Evolutionary conservation across 2,329 filamentous ascomycete genomes (phyloP), one percentile per base, ranked within the genome.

Genomic region (Lasiodiplodia theobromae): DNA sequence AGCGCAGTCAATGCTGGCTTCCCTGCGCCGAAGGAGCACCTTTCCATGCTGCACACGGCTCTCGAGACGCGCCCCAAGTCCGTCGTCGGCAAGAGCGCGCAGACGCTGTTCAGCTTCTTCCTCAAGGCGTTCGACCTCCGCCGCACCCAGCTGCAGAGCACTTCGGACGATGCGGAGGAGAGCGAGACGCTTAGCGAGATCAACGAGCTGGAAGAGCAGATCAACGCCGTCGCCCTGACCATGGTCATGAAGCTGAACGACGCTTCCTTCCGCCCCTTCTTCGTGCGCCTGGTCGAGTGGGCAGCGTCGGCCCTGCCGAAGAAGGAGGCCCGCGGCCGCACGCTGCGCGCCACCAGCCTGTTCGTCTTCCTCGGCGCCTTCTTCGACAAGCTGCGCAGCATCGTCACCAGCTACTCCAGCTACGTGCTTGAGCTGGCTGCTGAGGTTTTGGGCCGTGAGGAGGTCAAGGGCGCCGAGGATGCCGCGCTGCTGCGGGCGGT

Each of bases 171-270:
- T 34, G 14, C 18, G 2, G 68, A 73, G 4, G 81, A 85, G 69
- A 72, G 74, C 25, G 81, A 85, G 38, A 81, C 86, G 1, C 75
- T 84, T 18, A 80, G 85, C 16, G 82, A 86, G 54, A 78, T 92
- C 6, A 79, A 84, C 23, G 83, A 85, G 52, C 83, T 93, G 14
- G 93, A 97, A 76, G 81, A 83, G 2, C 83, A 84, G 1, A 71
- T 92, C 72, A 91, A 93, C 76, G 87, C 91, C 11, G 88, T 91
- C 14, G 88, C 90, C 0, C 87, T 99, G 69, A 92, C 93, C 79
- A 96, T 97, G 89, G 92, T 97, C 66, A 93, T 97, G 84, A 98
- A 98, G 84, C 87, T 99, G 70, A 98, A 97, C 81, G 96, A 99
- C 77, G 90, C 92, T 0, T 89, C 92, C 0, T 99, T 99, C 88